Evolutionary conservation across 257 asterid species (phyloP).

Genomic region (Avicennia marina): DNA sequence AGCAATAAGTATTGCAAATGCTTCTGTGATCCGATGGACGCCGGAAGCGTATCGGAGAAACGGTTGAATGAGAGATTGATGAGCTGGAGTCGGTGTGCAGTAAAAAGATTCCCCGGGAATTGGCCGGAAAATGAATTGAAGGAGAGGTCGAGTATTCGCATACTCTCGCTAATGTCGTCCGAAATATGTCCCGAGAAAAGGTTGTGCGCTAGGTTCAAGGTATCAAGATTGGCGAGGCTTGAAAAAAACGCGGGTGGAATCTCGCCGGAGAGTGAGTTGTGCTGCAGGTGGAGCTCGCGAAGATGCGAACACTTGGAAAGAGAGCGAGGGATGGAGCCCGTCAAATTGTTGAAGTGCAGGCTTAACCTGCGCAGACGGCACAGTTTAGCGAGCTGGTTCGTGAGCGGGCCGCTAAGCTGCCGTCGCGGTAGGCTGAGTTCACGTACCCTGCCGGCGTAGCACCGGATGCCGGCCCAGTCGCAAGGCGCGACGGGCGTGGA

Average conservation of each 20-base stretch:
- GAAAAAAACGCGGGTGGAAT: conserved; percentile 23
- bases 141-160: conserved; percentile 30
- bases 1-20: too few species aligned
- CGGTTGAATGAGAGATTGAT: too few species aligned
- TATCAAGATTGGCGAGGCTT: conserved; percentile 28
- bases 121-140: conserved; percentile 29
- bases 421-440: conserved; percentile 41
- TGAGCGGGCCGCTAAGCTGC: conserved; percentile 30
- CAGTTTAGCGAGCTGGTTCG: conserved; percentile 20
- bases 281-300: conserved; percentile 38
- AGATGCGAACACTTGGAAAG: conserved; percentile 26
- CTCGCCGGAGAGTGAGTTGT: conserved; percentile 36
- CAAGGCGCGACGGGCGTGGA: conserved; percentile 37
- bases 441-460: conserved; percentile 26
- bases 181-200: conserved; percentile 19
- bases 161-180: too few species aligned
- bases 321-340: too few species aligned
- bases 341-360: too few species aligned
- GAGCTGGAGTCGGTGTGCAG: too few species aligned
- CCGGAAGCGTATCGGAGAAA: too few species aligned
- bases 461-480: too few species aligned
- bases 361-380: conserved; percentile 28
- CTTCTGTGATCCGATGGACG: too few species aligned
- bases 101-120: conserved; percentile 14
- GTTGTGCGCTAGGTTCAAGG: conserved; percentile 34